These are phyloP conservation scores for Apostasia shenzhenica DNA, from an alignment of 106 monocot genomes.

Conservation along the genomic window DNA sequence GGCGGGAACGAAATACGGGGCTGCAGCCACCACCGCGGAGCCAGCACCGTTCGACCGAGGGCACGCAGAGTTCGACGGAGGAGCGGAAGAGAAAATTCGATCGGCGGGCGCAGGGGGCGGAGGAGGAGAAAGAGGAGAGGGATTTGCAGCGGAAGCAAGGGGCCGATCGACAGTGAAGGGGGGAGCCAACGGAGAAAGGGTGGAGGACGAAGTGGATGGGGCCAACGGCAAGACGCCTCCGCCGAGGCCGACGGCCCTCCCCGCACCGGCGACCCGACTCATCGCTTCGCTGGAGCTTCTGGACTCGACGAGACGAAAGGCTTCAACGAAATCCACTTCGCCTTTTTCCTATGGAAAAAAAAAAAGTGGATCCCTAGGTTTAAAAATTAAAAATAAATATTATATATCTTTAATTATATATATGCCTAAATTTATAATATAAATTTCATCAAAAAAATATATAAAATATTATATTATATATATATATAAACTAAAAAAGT, in stretches of 20 bases:
- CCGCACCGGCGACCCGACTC: neutral
- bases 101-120: neutral
- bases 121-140: neutral
- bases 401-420: too few relatives aligned
- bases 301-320: too few relatives aligned
- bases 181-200: constrained; percentile 5
- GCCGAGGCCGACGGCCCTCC: neutral
- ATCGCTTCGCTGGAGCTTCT: neutral
- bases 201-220: neutral
- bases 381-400: too few relatives aligned
- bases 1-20: neutral
- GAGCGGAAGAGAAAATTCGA: too few relatives aligned
- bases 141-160: neutral
- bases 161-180: constrained; percentile 9
- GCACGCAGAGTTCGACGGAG: neutral
- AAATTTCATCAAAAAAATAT: too few relatives aligned
- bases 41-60: neutral
- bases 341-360: too few relatives aligned
- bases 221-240: neutral
- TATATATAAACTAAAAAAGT: too few relatives aligned
- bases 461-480: too few relatives aligned
- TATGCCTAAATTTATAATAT: too few relatives aligned
- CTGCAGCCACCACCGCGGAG: neutral
- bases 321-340: too few relatives aligned
- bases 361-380: too few relatives aligned